These are phyloP conservation scores for Agapanthus africanus DNA, from an alignment of 106 monocot genomes.

Conservation along the genomic window DNA sequence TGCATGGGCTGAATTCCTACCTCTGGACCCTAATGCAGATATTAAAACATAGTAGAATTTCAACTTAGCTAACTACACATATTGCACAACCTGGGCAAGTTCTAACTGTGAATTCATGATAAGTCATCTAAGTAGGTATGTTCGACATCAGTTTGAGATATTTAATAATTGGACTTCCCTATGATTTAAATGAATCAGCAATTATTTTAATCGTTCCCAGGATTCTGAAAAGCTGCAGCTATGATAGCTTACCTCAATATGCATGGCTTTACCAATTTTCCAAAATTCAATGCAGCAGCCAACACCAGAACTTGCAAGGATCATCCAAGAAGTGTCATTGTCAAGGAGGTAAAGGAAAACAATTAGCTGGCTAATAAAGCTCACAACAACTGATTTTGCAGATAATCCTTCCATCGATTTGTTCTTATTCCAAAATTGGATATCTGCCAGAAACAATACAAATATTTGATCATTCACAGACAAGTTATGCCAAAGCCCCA, in stretches of 20 bases:
- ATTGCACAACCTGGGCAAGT: background rate
- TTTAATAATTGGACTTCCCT: background rate
- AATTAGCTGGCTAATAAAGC: constrained; percentile 87
- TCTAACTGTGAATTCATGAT: background rate
- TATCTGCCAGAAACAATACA: constrained; percentile 46
- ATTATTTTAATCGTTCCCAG: background rate
- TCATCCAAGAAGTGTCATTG: constrained; percentile 99
- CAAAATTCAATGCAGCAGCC: constrained; percentile 97
- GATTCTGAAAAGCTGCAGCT: background rate
- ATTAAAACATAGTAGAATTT: background rate
- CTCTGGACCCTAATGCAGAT: background rate
- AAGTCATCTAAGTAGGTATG: background rate
- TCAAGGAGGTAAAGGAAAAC: constrained; percentile 97
- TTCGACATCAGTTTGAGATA: background rate
- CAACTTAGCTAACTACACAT: background rate
- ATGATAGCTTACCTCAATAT: constrained; percentile 59
- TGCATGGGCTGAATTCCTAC: background rate
- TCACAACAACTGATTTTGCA: constrained; percentile 96
- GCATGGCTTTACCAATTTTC: constrained; percentile 99
- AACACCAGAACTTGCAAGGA: constrained; percentile 90
- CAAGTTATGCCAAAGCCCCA: background rate
- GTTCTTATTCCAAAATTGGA: constrained; percentile 99
- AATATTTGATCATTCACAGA: background rate
- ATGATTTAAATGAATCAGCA: background rate
- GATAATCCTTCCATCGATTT: constrained; percentile 99